Base-by-base conservation (phyloP, 1,284 basidiomycete genomes). In the Microbotryomycetes sp. region DNA sequence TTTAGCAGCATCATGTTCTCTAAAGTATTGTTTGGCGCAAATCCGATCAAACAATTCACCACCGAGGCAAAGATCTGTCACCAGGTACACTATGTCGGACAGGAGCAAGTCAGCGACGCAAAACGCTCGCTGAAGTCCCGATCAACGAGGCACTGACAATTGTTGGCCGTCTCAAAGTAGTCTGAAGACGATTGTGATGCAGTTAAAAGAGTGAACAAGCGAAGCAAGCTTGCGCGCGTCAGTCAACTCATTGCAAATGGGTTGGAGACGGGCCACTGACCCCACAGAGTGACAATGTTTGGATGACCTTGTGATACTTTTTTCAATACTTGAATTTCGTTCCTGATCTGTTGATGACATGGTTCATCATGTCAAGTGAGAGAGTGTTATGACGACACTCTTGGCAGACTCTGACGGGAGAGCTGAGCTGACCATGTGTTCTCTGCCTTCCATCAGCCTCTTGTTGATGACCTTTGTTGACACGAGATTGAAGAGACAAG, bases 1-100 rank as follows among this genome's bases (percentile, higher is more conserved):
- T 57, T 82, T 83, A 1, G 92, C 90, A 0, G 94, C 96, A 74
- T 98, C 94, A 56, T 88, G 67, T 58, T 73, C 72, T 59, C 68
- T 66, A 67, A 70, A 73, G 46, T 63, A 67, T 51, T 94, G 93
- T 75, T 93, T 89, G 28, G 93, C 91, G 74, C 94, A 98, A 80
- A 98, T 98, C 55, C 96, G 84, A 77, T 98, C 94, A 73, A 98
- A 98, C 23, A 98, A 84, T 77, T 98, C 94, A 49, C 94, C 96
- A 54, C 94, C 94, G 0, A 91, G 94, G 79, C 96, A 98, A 15
- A 98, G 83, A 77, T 97, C 94, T 74, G 96, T 97, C 69, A 89
- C 88, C 63, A 98, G 86, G 64, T 78, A 78, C 48, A 70, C 67
- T 70, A 58, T 1, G 23, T 2, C 22, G 30, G 19, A 25, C 1